Evolutionary conservation across 1,284 basidiomycete genomes (phyloP).

Genomic region (Meripilus lineatus): DNA sequence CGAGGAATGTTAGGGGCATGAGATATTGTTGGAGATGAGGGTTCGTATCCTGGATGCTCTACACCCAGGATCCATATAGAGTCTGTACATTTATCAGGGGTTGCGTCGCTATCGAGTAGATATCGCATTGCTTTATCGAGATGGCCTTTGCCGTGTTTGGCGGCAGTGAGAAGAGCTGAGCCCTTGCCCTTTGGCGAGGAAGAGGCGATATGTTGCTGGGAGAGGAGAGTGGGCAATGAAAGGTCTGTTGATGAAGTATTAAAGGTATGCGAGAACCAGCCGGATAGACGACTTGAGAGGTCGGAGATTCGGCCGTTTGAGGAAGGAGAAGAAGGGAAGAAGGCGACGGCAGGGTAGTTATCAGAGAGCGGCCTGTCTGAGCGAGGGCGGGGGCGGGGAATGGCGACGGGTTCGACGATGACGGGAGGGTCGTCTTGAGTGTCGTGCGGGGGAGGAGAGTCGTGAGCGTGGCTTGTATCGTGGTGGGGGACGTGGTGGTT

Average conservation of each 20-base stretch:
- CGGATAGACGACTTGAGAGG: slow-evolving; percentile 60
- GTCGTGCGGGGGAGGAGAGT: slow-evolving; percentile 8
- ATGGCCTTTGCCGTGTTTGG: slow-evolving; percentile 69
- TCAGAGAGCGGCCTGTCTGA: slow-evolving; percentile 47
- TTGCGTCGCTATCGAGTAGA: slow-evolving; percentile 78
- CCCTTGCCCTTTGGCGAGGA: slow-evolving; percentile 42
- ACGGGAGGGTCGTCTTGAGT: slow-evolving; percentile 41
- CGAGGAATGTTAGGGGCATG: slow-evolving; percentile 25
- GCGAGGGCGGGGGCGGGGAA: slow-evolving; percentile 39
- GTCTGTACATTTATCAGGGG: slow-evolving; percentile 74
- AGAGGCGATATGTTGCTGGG: slow-evolving; percentile 33
- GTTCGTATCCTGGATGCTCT: slow-evolving; percentile 70
- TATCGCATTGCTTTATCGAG: slow-evolving; percentile 79
- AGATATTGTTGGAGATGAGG: slow-evolving; percentile 35
- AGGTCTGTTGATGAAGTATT: slow-evolving; percentile 66
- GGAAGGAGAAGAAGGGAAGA: slow-evolving; percentile 31
- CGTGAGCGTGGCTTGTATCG: slow-evolving; percentile 27
- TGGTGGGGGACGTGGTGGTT: slow-evolving; percentile 21
- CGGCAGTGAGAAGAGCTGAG: slow-evolving; percentile 54
- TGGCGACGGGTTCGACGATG: slow-evolving; percentile 43
- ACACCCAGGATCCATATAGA: slow-evolving; percentile 85
- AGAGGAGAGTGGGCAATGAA: slow-evolving; percentile 54
- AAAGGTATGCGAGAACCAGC: slow-evolving; percentile 76
- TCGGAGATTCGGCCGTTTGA: slow-evolving; percentile 37
- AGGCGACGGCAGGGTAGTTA: slow-evolving; percentile 33